Evolutionary conservation across 768 basidiomycete species (phyloP).

Genomic region (Amyloporia xantha): DNA sequence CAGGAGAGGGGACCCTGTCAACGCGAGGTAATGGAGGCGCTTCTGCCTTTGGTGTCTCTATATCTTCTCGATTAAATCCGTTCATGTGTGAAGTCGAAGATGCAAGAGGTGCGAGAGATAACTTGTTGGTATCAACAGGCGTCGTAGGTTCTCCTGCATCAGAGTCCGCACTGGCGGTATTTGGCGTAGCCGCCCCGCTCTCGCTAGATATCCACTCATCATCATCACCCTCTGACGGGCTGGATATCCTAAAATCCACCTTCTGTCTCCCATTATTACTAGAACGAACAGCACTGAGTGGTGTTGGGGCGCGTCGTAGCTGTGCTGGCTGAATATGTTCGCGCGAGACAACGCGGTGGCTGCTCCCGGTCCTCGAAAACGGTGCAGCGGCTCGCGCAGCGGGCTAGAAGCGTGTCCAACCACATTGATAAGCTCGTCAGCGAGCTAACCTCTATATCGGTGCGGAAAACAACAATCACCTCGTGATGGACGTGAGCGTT

Average conservation of each 20-base stretch:
- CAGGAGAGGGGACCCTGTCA: constrained; percentile 13
- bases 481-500: constrained; percentile 33
- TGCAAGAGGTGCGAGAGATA: constrained; percentile 8
- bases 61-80: constrained; percentile 16
- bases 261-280: constrained; percentile 28
- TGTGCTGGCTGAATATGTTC: constrained; percentile 19
- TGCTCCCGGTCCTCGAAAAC: constrained; percentile 20
- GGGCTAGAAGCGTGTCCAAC: constrained; percentile 9
- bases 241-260: constrained; percentile 53
- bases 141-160: constrained; percentile 29
- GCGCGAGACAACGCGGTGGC: constrained; percentile 19
- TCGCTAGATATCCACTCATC: constrained; percentile 72
- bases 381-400: constrained; percentile 16
- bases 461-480: constrained; percentile 26
- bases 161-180: constrained; percentile 31
- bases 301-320: constrained; percentile 17
- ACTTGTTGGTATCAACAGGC: constrained; percentile 19
- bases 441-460: too few relatives aligned
- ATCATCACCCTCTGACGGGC: constrained; percentile 41
- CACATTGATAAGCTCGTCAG: too few relatives aligned
- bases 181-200: constrained; percentile 67
- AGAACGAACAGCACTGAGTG: constrained; percentile 5
- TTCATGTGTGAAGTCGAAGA: constrained; percentile 9
- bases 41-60: constrained; percentile 25
- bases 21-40: constrained; percentile 18